These are phyloP conservation scores for Gnomoniopsis sp. DNA, from an alignment of 2,329 filamentous ascomycete species.

Conservation along the genomic window DNA sequence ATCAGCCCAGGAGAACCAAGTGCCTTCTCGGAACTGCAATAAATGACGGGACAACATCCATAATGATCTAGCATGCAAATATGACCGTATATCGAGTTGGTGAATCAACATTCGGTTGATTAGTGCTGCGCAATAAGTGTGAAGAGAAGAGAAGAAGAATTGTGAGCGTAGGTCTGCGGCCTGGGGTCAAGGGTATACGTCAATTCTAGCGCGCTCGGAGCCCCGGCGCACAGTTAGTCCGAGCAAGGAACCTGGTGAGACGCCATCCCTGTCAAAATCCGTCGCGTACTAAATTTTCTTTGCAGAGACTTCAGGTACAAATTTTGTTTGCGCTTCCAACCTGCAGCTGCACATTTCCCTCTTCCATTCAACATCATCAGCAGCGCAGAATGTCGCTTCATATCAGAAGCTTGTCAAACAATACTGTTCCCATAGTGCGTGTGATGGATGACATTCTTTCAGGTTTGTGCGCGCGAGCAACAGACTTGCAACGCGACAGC, in stretches of 20 bases:
- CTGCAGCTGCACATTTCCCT: not conserved
- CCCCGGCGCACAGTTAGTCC: slow-evolving; percentile 1
- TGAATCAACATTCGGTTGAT: slow-evolving; percentile 54
- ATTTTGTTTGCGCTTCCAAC: slow-evolving; percentile 7
- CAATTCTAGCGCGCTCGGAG: not conserved
- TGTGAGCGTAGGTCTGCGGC: not conserved
- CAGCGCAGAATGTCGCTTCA: not conserved
- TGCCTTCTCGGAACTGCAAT: slow-evolving; percentile 17
- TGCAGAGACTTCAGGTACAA: not conserved
- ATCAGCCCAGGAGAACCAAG: slow-evolving; percentile 2
- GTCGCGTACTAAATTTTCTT: slow-evolving; percentile 9
- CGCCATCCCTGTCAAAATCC: not conserved
- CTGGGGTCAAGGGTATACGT: not conserved
- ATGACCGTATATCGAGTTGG: slow-evolving; percentile 55
- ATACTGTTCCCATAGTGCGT: too few species aligned
- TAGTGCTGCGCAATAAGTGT: slow-evolving; percentile 56
- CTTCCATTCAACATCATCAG: not conserved
- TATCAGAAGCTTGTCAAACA: too few species aligned
- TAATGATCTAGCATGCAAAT: slow-evolving; percentile 56
- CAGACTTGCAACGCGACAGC: too few species aligned
- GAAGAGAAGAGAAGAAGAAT: slow-evolving; percentile 23
- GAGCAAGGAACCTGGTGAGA: not conserved
- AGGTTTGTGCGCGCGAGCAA: too few species aligned
- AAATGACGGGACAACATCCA: slow-evolving; percentile 16
- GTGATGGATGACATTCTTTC: too few species aligned